phyloP scores from a whole-genome alignment of 148 eudicot species.

The Chenopodium berlandieri region DNA sequence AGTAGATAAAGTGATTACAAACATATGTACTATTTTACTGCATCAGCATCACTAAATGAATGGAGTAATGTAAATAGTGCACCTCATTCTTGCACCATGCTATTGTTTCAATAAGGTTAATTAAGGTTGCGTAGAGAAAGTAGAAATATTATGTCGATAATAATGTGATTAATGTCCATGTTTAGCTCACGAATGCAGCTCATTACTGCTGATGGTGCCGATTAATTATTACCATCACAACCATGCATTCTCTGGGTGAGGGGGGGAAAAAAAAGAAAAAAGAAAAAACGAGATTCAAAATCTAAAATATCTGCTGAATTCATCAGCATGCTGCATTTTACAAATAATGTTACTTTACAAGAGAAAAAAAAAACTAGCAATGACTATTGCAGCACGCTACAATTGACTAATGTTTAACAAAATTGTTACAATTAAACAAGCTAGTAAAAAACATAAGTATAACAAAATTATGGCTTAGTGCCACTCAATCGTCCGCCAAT shows the following conservation, averaged over 20 bases:
- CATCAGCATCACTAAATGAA: background rate
- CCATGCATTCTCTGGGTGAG: background rate
- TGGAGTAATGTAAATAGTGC: background rate
- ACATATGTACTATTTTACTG: background rate
- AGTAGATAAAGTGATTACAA: background rate
- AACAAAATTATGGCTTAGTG: background rate
- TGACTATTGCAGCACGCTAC: background rate
- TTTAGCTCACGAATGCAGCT: no score
- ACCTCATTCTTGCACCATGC: background rate
- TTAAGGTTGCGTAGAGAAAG: no score
- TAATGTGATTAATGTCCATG: no score
- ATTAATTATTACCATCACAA: no score
- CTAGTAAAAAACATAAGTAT: background rate
- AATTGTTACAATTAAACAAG: slow-evolving; percentile 4
- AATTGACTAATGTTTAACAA: background rate
- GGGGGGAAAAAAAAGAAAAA: background rate
- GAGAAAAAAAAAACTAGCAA: no score
- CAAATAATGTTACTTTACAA: background rate
- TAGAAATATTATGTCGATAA: no score
- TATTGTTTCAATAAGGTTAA: background rate
- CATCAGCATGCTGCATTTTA: background rate
- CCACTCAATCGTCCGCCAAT: background rate
- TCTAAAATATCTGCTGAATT: background rate
- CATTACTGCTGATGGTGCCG: no score
- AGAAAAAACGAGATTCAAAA: background rate